A percentile compares a stretch with the other conserved stretches of the same genome.
Conservation (phyloP, 2,329 filamentous ascomycete genomes). For the Apiospora hydei region DNA sequence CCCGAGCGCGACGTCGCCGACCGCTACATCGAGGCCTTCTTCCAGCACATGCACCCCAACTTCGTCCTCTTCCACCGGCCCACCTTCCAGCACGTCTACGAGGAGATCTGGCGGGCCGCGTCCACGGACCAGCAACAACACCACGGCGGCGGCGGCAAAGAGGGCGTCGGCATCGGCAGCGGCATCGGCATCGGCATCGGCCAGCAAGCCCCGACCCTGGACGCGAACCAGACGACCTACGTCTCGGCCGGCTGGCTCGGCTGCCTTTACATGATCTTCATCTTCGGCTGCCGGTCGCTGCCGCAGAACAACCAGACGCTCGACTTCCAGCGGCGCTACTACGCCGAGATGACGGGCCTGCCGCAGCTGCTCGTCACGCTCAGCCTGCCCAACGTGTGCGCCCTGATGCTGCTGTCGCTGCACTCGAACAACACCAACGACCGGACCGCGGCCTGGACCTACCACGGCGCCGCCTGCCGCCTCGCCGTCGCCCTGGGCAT, state of each 20-base stretch:
- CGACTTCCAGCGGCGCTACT: slow-evolving; percentile 44
- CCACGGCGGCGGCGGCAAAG: neutral
- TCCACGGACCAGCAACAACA: slow-evolving; percentile 26
- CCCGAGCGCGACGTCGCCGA: slow-evolving; percentile 46
- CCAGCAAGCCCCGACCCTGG: neutral
- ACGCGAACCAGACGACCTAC: slow-evolving; percentile 37
- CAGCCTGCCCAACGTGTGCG: slow-evolving; percentile 50
- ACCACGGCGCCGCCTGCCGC: slow-evolving; percentile 49
- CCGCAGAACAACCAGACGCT: slow-evolving; percentile 40
- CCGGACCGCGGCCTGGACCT: slow-evolving; percentile 48
- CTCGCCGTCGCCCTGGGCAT: slow-evolving; percentile 53
- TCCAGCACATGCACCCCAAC: slow-evolving; percentile 47
- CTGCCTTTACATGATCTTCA: slow-evolving; percentile 49
- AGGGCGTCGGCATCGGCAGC: neutral
- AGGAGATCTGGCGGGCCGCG: slow-evolving; percentile 44
- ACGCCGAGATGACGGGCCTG: slow-evolving; percentile 43
- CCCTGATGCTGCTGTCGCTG: slow-evolving; percentile 49
- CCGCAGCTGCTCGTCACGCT: slow-evolving; percentile 46
- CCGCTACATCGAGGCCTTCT: slow-evolving; percentile 47
- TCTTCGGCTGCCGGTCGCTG: slow-evolving; percentile 49
- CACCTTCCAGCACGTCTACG: slow-evolving; percentile 48
- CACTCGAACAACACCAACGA: slow-evolving; percentile 51
- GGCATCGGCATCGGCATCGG: no score
- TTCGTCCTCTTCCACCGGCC: slow-evolving; percentile 49
- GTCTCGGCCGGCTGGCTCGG: slow-evolving; percentile 50